Evolutionary conservation across 306 rosid species (phyloP).

Genomic region (Lithocarpus polystachyus): DNA sequence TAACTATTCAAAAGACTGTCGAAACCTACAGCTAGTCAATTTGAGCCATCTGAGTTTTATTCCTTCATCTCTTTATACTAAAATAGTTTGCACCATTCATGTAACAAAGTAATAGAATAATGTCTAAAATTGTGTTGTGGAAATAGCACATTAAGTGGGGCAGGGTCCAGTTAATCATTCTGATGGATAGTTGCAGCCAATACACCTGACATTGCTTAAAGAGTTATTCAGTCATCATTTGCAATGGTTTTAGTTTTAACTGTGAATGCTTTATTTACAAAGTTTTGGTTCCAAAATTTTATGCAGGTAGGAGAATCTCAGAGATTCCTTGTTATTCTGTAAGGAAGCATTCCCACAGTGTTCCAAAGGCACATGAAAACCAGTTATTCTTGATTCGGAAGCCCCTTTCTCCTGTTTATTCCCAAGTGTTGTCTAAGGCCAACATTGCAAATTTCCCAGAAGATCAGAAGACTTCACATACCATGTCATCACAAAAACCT

Average conservation of each 20-base stretch:
- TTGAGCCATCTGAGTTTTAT: not conserved
- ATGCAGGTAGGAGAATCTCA: slow-evolving; percentile 38
- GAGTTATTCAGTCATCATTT: too few relatives aligned
- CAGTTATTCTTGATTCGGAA: slow-evolving; percentile 38
- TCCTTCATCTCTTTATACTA: not conserved
- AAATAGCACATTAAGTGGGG: too few relatives aligned
- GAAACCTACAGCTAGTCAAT: not conserved
- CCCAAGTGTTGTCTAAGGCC: slow-evolving; percentile 32
- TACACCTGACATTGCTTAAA: too few relatives aligned
- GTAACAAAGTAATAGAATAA: not conserved
- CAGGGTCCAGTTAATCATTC: too few relatives aligned
- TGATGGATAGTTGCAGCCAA: too few relatives aligned
- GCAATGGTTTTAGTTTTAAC: too few relatives aligned
- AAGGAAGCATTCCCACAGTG: slow-evolving; percentile 21
- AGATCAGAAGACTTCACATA: slow-evolving; percentile 17
- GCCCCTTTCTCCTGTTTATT: slow-evolving; percentile 59
- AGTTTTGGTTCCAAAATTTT: not conserved
- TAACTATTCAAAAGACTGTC: not conserved
- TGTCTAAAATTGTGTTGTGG: not conserved
- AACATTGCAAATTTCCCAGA: slow-evolving; percentile 31
- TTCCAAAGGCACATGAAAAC: slow-evolving; percentile 25
- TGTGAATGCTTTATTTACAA: not conserved
- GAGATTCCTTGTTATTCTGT: slow-evolving; percentile 28
- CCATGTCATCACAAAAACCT: not conserved
- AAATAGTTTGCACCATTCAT: not conserved